Percentiles rank a stretch among this genome's conserved stretches.
These are phyloP conservation scores for Fragaria ananassa DNA, from an alignment of 306 rosid genomes.

Conservation along the genomic window DNA sequence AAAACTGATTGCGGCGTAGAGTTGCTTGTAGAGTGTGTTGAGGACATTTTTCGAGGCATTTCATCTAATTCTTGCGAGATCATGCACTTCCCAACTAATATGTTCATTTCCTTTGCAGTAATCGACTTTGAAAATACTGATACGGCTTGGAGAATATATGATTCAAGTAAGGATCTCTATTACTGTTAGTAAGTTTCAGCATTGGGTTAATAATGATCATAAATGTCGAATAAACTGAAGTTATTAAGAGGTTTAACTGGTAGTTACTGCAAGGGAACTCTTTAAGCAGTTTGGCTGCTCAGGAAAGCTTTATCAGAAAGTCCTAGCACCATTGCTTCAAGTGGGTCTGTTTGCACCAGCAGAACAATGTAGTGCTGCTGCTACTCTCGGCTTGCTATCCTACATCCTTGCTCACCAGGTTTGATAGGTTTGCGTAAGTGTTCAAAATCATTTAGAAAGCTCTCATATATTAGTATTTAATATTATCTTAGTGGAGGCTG, in stretches of 20 bases:
- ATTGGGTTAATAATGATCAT: not conserved
- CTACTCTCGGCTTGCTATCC: constrained; percentile 45
- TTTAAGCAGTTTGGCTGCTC: constrained; percentile 53
- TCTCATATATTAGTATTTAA: not conserved
- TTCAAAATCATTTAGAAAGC: not conserved
- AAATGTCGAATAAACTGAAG: not conserved
- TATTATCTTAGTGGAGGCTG: constrained; percentile 4
- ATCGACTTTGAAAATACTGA: constrained; percentile 60
- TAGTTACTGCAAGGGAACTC: constrained; percentile 60
- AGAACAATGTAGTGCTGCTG: constrained; percentile 62
- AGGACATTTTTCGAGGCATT: not conserved
- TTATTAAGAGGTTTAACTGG: constrained; percentile 32
- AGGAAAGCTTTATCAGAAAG: constrained; percentile 41
- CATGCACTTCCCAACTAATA: constrained; percentile 4
- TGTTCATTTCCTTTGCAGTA: constrained; percentile 28
- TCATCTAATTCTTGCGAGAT: not conserved
- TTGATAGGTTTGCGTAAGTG: not conserved
- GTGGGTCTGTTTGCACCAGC: constrained; percentile 53
- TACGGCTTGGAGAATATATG: constrained; percentile 49
- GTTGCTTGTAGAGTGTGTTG: not conserved
- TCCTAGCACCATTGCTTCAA: constrained; percentile 50
- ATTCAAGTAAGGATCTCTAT: constrained; percentile 41
- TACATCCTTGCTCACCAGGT: constrained; percentile 58
- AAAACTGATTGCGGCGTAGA: not conserved
- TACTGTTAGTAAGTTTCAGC: constrained; percentile 4